Conservation (phyloP, 192 early-diverging fungal genomes). For the Phlyctochytrium arcticum region DNA sequence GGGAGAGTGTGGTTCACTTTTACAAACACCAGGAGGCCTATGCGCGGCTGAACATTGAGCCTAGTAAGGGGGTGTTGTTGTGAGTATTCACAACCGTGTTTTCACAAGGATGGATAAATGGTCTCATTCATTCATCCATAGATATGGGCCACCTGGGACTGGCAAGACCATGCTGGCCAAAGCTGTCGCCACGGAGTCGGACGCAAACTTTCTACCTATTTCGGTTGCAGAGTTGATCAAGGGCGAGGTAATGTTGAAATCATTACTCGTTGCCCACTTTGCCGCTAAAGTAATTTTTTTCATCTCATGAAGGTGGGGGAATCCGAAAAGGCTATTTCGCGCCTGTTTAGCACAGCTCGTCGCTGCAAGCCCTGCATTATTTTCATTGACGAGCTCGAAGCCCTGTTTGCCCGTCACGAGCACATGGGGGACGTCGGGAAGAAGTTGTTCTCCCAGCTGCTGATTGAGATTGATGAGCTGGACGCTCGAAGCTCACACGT, state of each 20-base stretch:
- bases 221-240: slow-evolving; percentile 80
- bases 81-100: slow-evolving; percentile 37
- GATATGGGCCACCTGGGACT: slow-evolving; percentile 82
- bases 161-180: slow-evolving; percentile 90
- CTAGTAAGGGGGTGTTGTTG: slow-evolving; percentile 79
- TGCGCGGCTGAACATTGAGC: slow-evolving; percentile 60
- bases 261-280: no score
- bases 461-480: slow-evolving; percentile 74
- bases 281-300: no score
- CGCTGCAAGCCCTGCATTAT: slow-evolving; percentile 73
- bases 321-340: slow-evolving; percentile 85
- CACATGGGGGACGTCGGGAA: slow-evolving; percentile 62
- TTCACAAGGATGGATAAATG: no score
- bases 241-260: slow-evolving; percentile 55
- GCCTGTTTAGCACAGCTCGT: slow-evolving; percentile 67
- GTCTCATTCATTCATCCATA: no score
- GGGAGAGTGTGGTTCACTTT: slow-evolving; percentile 79
- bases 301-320: slow-evolving; percentile 65
- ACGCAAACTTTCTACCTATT: slow-evolving; percentile 76
- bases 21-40: slow-evolving; percentile 63
- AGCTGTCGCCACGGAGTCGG: slow-evolving; percentile 75
- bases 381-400: slow-evolving; percentile 93
- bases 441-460: slow-evolving; percentile 60
- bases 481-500: slow-evolving; percentile 48
- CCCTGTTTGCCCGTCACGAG: slow-evolving; percentile 74